phyloP scores from a whole-genome alignment of 2,329 filamentous ascomycete genomes.

The Monilinia laxa region DNA sequence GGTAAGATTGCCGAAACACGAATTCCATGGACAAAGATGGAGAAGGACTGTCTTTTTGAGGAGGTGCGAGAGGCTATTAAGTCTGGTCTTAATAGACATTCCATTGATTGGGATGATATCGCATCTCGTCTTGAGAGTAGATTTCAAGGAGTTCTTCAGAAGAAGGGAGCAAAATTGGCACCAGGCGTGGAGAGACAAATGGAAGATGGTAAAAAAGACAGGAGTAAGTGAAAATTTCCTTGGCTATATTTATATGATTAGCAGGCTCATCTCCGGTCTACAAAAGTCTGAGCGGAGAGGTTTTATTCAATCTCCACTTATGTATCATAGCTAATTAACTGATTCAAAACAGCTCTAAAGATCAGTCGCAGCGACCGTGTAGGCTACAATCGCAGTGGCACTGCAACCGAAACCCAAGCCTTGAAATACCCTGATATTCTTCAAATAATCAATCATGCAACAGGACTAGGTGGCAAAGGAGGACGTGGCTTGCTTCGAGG shows the following conservation, averaged over 20 bases:
- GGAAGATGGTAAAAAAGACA: not conserved
- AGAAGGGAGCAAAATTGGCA: slow-evolving; percentile 12
- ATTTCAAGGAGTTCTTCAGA: not conserved
- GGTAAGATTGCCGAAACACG: slow-evolving; percentile 11
- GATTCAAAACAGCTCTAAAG: not conserved
- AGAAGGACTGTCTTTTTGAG: not conserved
- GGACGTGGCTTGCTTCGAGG: slow-evolving; percentile 10
- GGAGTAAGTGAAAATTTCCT: not conserved
- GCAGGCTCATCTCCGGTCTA: not conserved
- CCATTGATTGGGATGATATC: slow-evolving; percentile 11
- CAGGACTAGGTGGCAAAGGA: slow-evolving; percentile 7
- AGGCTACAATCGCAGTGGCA: slow-evolving; percentile 5
- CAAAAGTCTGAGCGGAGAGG: not conserved
- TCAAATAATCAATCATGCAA: not conserved
- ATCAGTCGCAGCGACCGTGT: not conserved
- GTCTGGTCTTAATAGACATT: not conserved
- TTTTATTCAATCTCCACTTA: not conserved
- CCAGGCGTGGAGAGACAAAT: not conserved
- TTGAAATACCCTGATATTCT: slow-evolving; percentile 13
- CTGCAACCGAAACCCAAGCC: slow-evolving; percentile 14
- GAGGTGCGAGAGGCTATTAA: slow-evolving; percentile 12
- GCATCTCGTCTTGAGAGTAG: not conserved
- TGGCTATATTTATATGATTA: not conserved
- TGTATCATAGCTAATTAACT: not conserved
- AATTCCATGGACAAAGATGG: slow-evolving; percentile 14